Evolutionary conservation across 331 rosid genomes (phyloP).

Genomic region (Malus hybrid): DNA sequence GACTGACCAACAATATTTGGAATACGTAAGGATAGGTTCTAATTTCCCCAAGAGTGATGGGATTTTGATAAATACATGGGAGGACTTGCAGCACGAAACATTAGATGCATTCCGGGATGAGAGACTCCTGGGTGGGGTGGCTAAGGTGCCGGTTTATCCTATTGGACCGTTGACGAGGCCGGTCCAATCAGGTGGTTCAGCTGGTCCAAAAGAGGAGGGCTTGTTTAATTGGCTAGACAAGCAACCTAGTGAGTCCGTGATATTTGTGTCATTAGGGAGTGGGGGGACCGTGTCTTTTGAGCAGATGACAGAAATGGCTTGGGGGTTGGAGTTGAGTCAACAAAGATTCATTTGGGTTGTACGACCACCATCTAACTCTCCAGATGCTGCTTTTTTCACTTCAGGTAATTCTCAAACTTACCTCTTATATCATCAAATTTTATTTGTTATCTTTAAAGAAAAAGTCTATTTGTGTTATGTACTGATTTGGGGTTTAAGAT

Average conservation of each 20-base stretch:
- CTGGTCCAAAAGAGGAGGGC: not conserved
- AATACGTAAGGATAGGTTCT: not conserved
- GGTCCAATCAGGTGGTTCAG: not conserved
- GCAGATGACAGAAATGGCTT: slow-evolving; percentile 28
- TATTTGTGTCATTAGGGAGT: slow-evolving; percentile 31
- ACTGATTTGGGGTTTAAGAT: no score
- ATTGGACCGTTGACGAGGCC: slow-evolving; percentile 38
- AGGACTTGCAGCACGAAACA: slow-evolving; percentile 13
- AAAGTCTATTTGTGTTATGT: no score
- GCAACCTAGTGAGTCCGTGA: slow-evolving; percentile 22
- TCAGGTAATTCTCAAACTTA: not conserved
- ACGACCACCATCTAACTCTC: not conserved
- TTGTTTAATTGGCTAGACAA: slow-evolving; percentile 27
- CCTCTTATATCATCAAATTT: no score
- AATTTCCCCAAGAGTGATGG: slow-evolving; percentile 25
- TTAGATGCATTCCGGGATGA: slow-evolving; percentile 23
- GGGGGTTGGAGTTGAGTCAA: slow-evolving; percentile 24
- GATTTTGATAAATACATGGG: slow-evolving; percentile 43
- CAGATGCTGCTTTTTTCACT: slow-evolving; percentile 4
- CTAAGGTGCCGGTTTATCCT: slow-evolving; percentile 20
- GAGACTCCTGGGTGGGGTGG: slow-evolving; percentile 1
- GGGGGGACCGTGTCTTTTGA: slow-evolving; percentile 25
- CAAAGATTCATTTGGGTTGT: slow-evolving; percentile 35
- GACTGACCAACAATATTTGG: slow-evolving; percentile 19
- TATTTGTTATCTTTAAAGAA: no score